phyloP scores from a whole-genome alignment of 1,139 yeast genomes.

The Saccharomyces pastorianus region DNA sequence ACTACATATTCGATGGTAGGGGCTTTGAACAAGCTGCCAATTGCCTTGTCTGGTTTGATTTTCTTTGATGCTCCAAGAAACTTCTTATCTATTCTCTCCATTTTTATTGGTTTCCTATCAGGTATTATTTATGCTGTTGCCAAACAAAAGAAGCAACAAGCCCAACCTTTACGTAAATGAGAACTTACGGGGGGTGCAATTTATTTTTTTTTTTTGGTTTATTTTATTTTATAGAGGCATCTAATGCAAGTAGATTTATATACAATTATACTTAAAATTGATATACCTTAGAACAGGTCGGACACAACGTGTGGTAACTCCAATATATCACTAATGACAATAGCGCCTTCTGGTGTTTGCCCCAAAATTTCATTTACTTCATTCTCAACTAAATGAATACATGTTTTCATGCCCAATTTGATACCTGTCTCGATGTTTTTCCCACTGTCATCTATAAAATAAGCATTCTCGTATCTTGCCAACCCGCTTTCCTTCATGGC shows the following conservation, averaged over 20 bases:
- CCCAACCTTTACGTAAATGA: slow-evolving; percentile 11
- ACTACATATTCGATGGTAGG: slow-evolving; percentile 99
- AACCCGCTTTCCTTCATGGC: slow-evolving; percentile 61
- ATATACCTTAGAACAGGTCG: slow-evolving; percentile 38
- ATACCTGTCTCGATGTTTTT: slow-evolving; percentile 45
- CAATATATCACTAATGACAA: slow-evolving; percentile 39
- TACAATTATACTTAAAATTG: slow-evolving; percentile 32
- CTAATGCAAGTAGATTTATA: not conserved
- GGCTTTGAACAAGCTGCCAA: slow-evolving; percentile 95
- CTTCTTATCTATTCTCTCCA: slow-evolving; percentile 84
- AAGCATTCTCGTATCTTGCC: slow-evolving; percentile 39
- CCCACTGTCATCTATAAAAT: slow-evolving; percentile 79
- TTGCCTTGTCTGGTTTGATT: slow-evolving; percentile 86
- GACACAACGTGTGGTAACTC: slow-evolving; percentile 44
- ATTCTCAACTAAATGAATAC: slow-evolving; percentile 37
- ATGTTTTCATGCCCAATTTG: slow-evolving; percentile 38
- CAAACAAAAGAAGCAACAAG: slow-evolving; percentile 58
- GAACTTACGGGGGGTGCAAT: not conserved
- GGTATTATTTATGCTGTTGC: slow-evolving; percentile 94
- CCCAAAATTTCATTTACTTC: slow-evolving; percentile 34
- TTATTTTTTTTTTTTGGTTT: not conserved
- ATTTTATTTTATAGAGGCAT: slow-evolving; percentile 1
- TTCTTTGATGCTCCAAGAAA: slow-evolving; percentile 94
- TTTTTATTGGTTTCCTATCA: slow-evolving; percentile 84
- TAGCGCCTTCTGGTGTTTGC: slow-evolving; percentile 36